Evolutionary conservation across 2,329 filamentous ascomycete species (phyloP).

Genomic region (Cercospora sp.): DNA sequence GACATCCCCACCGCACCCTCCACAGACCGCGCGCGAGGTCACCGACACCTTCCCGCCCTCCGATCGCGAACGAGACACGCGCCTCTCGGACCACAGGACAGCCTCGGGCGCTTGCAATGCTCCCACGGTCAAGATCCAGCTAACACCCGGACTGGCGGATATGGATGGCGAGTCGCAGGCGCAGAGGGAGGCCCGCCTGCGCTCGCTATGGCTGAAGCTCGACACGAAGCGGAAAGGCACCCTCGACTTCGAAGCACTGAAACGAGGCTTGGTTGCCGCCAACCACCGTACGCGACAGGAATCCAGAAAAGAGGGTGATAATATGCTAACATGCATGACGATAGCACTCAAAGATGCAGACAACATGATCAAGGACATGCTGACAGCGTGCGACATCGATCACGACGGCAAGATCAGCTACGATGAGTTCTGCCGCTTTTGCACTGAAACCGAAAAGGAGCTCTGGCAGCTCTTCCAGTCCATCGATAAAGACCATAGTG

Average conservation of each 20-base stretch:
- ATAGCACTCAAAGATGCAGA: constrained; percentile 87
- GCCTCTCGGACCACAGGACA: not conserved
- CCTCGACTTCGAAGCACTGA: constrained; percentile 79
- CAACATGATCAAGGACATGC: constrained; percentile 75
- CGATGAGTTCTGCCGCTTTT: constrained; percentile 86
- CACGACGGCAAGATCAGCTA: constrained; percentile 89
- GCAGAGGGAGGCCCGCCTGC: constrained; percentile 77
- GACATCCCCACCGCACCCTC: not conserved
- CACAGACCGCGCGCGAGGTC: not conserved
- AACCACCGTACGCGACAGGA: constrained; percentile 73
- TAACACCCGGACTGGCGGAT: constrained; percentile 32
- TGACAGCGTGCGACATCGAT: constrained; percentile 80
- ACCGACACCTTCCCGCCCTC: not conserved
- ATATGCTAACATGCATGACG: constrained; percentile 12
- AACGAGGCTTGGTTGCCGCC: constrained; percentile 81
- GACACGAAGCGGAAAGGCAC: constrained; percentile 75
- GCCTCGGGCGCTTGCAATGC: constrained; percentile 10
- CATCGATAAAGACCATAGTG: constrained; percentile 84
- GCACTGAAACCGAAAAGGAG: constrained; percentile 82
- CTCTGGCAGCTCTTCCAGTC: constrained; percentile 77
- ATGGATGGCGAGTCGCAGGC: constrained; percentile 76
- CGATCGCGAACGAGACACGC: not conserved
- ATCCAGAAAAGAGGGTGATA: not conserved
- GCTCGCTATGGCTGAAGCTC: constrained; percentile 79
- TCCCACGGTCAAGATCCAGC: constrained; percentile 14